Percentiles rank a stretch among this genome's conserved stretches.
phyloP scores from a whole-genome alignment of 2,329 filamentous ascomycete species.

The Colletotrichum noveboracense region DNA sequence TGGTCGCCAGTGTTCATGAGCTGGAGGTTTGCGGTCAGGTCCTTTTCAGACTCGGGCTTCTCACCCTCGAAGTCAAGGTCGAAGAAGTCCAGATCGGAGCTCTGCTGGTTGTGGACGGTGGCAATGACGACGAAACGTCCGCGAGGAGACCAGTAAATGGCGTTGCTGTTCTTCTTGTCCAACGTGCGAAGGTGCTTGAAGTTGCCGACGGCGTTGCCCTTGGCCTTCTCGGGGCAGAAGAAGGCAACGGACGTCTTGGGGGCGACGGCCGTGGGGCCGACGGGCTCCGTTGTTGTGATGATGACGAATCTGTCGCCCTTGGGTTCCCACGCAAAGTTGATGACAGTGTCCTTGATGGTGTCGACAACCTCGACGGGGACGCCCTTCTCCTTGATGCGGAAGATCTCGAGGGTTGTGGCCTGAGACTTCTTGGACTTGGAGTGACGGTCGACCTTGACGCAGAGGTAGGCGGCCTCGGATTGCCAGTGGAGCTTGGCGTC shows the following conservation, averaged over 20 bases:
- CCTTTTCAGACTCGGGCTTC: constrained; percentile 91
- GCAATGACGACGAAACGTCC: constrained; percentile 95
- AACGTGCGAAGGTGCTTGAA: constrained; percentile 95
- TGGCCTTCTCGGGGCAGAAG: constrained; percentile 95
- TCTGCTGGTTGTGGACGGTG: constrained; percentile 90
- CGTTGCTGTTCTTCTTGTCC: constrained; percentile 99
- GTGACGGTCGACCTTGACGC: constrained; percentile 98
- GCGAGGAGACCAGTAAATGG: constrained; percentile 98
- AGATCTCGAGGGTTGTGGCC: constrained; percentile 97
- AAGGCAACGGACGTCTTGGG: constrained; percentile 96
- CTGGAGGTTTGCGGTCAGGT: constrained; percentile 92
- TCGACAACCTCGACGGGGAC: constrained; percentile 98
- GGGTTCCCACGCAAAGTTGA: constrained; percentile 99
- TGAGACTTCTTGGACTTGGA: constrained; percentile 99
- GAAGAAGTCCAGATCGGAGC: constrained; percentile 96
- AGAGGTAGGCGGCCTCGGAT: constrained; percentile 90
- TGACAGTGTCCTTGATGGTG: constrained; percentile 96
- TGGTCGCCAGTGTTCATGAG: constrained; percentile 93
- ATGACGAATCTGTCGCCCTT: constrained; percentile 97
- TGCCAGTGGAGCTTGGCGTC: constrained; percentile 99
- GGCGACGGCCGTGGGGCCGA: constrained; percentile 77
- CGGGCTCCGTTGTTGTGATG: constrained; percentile 90
- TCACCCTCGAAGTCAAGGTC: constrained; percentile 98
- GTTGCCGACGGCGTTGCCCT: constrained; percentile 81
- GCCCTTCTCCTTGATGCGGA: constrained; percentile 96